These are phyloP conservation scores for Eurotiales sp. DNA, from an alignment of 2,329 filamentous ascomycete species.

Conservation along the genomic window DNA sequence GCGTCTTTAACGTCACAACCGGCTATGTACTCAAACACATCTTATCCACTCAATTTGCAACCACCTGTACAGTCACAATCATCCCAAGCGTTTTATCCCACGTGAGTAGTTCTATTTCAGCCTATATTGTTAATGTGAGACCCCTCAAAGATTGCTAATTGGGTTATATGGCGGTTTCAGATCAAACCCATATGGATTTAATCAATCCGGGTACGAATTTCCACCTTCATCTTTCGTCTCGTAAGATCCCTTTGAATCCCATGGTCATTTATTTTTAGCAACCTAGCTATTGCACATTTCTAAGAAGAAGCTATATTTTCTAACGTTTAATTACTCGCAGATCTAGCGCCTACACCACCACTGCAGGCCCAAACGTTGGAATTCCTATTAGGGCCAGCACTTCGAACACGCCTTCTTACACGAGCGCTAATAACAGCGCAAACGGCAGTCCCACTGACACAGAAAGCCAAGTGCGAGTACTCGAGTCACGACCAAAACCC, in stretches of 20 bases:
- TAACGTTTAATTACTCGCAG: neutral
- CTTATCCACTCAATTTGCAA: constrained; percentile 19
- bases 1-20: constrained; percentile 12
- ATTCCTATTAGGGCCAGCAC: neutral
- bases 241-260: constrained; percentile 20
- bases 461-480: constrained; percentile 60
- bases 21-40: constrained; percentile 18
- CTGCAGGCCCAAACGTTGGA: constrained; percentile 1
- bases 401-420: constrained; percentile 24
- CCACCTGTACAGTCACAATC: constrained; percentile 16
- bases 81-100: constrained; percentile 23
- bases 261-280: too few relatives aligned
- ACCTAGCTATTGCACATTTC: too few relatives aligned
- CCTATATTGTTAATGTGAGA: neutral
- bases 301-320: too few relatives aligned
- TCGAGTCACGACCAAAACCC: constrained; percentile 80
- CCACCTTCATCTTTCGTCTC: constrained; percentile 27
- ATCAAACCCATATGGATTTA: constrained; percentile 31
- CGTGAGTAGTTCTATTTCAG: constrained; percentile 19
- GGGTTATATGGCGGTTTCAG: constrained; percentile 18
- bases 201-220: constrained; percentile 32
- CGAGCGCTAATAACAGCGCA: constrained; percentile 9
- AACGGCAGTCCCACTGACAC: constrained; percentile 23
- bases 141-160: constrained; percentile 13
- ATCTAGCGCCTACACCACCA: constrained; percentile 13